Percentiles rank a stretch among this genome's conserved stretches.
These are phyloP conservation scores for Diaporthe nobilis DNA, from an alignment of 2,329 filamentous ascomycete species.

Conservation along the genomic window DNA sequence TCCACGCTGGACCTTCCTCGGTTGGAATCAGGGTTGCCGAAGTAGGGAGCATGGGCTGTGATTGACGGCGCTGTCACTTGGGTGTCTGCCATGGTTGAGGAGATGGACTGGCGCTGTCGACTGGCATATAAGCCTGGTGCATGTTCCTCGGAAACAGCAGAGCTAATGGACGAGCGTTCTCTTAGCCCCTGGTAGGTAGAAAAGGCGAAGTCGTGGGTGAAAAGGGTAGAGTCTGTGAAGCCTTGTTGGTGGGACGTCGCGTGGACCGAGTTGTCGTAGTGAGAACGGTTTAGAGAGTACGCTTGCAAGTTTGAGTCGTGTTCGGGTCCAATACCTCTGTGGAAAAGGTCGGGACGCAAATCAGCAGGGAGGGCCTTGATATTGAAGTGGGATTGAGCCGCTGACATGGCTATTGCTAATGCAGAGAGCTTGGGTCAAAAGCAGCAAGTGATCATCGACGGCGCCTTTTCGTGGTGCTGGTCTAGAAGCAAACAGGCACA, in stretches of 20 bases:
- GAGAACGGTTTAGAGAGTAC: slow-evolving; percentile 54
- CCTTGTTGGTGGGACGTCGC: slow-evolving; percentile 44
- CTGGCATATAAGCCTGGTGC: slow-evolving; percentile 50
- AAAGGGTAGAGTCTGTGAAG: slow-evolving; percentile 63
- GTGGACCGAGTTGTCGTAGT: slow-evolving; percentile 45
- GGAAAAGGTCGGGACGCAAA: slow-evolving; percentile 54
- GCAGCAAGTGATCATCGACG: slow-evolving; percentile 47
- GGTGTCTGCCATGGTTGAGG: slow-evolving; percentile 53
- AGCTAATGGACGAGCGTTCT: slow-evolving; percentile 59
- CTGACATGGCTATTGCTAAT: slow-evolving; percentile 56
- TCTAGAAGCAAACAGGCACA: slow-evolving; percentile 29
- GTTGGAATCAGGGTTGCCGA: slow-evolving; percentile 46
- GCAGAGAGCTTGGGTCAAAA: slow-evolving; percentile 43
- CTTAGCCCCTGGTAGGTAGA: slow-evolving; percentile 59
- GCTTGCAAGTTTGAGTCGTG: slow-evolving; percentile 50
- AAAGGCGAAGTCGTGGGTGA: slow-evolving; percentile 66
- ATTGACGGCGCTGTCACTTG: slow-evolving; percentile 55
- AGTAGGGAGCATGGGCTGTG: slow-evolving; percentile 53
- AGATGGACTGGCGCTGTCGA: slow-evolving; percentile 51
- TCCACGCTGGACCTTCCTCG: slow-evolving; percentile 51
- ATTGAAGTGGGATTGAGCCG: slow-evolving; percentile 51
- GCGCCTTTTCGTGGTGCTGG: slow-evolving; percentile 42
- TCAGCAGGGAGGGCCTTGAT: slow-evolving; percentile 51
- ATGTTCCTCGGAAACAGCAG: slow-evolving; percentile 53
- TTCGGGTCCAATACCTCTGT: slow-evolving; percentile 49